A percentile compares a stretch with the other conserved stretches of the same genome.
Conservation (phyloP, 108 stramenopile genomes). For the Pseudonitzschia delicatissima region DNA sequence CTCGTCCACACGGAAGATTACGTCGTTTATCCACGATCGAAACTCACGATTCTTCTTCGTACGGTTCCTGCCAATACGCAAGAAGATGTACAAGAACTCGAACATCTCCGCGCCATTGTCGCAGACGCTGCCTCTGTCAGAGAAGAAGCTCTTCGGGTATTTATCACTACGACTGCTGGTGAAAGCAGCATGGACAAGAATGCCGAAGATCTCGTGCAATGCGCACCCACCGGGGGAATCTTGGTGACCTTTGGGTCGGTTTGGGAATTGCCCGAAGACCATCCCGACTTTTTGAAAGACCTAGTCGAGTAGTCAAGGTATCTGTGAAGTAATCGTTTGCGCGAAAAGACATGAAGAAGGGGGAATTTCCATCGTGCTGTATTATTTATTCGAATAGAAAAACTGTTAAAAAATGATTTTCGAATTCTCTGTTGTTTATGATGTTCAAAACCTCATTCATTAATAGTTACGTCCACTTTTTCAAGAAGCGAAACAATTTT, state of each 20-base stretch:
- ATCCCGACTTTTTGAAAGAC: not conserved
- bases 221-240: not conserved
- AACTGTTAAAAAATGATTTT: too few species aligned
- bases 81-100: not conserved
- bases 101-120: not conserved
- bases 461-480: slow-evolving; percentile 17
- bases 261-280: not conserved
- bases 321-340: too few species aligned
- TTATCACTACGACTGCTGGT: not conserved
- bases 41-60: not conserved
- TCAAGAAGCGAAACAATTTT: slow-evolving; percentile 38
- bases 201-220: not conserved
- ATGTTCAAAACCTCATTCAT: too few species aligned
- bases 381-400: too few species aligned
- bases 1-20: not conserved
- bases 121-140: not conserved
- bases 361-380: too few species aligned
- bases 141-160: not conserved
- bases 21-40: not conserved
- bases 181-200: not conserved
- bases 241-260: not conserved
- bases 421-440: too few species aligned
- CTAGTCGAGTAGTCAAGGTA: not conserved
- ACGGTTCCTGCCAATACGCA: not conserved
- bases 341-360: too few species aligned